phyloP scores from a whole-genome alignment of 306 rosid genomes.

The Cucurbita argyrosperma region DNA sequence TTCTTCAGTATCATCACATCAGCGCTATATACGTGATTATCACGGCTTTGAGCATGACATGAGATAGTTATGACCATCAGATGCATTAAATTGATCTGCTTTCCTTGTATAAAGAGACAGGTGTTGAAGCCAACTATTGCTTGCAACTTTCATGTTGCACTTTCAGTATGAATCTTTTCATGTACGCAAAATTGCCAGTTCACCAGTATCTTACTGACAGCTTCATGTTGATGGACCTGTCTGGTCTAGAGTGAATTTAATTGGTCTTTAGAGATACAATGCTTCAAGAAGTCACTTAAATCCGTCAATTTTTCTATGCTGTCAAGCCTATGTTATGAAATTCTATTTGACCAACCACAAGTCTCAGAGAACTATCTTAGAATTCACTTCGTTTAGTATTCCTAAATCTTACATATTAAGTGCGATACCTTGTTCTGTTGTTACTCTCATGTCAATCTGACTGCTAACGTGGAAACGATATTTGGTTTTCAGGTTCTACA shows the following conservation, averaged over 20 bases:
- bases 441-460: background rate
- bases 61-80: background rate
- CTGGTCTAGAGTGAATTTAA: background rate
- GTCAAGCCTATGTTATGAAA: background rate
- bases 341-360: background rate
- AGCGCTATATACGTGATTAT: background rate
- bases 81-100: background rate
- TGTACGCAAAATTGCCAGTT: background rate
- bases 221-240: conserved; percentile 1
- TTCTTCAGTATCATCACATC: background rate
- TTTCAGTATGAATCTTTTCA: background rate
- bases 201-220: background rate
- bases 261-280: background rate
- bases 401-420: background rate
- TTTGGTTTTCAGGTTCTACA: conserved; percentile 55
- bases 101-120: background rate
- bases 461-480: background rate
- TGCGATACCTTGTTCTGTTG: background rate
- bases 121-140: background rate
- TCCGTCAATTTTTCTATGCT: background rate
- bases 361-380: background rate
- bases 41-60: background rate
- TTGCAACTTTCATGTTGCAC: background rate
- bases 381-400: background rate
- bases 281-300: background rate